Conservation (phyloP, 1,284 basidiomycete species). For the Cutaneotrichosporon cavernicola region DNA sequence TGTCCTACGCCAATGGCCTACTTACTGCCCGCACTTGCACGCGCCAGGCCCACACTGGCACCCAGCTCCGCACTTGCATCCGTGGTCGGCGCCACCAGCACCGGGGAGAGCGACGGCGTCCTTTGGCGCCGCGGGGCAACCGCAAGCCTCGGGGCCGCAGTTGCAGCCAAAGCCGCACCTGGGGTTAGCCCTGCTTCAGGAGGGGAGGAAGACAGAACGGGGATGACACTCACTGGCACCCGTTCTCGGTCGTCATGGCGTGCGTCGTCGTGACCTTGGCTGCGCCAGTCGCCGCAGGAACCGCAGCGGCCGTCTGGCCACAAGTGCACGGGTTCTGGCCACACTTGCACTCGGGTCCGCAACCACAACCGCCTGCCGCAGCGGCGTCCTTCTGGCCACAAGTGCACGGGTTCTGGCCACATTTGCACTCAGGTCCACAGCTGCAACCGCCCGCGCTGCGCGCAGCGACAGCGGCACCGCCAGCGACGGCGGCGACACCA, state of each 20-base stretch:
- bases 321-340: neutral
- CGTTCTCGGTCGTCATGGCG: neutral
- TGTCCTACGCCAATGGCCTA: neutral
- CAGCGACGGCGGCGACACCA: neutral
- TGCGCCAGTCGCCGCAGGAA: neutral
- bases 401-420: constrained; percentile 1
- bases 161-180: constrained; percentile 13
- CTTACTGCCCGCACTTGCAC: constrained; percentile 29
- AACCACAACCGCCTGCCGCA: neutral
- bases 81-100: neutral
- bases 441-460: neutral
- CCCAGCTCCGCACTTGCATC: constrained; percentile 19
- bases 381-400: neutral
- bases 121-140: neutral
- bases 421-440: constrained; percentile 2
- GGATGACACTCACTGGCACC: neutral
- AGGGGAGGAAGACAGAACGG: too few species aligned
- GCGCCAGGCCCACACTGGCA: constrained; percentile 32
- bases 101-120: neutral
- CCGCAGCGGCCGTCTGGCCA: neutral
- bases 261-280: neutral
- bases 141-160: constrained; percentile 2
- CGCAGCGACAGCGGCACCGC: constrained; percentile 8
- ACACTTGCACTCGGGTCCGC: constrained; percentile 2
- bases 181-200: neutral